Evolutionary conservation across 2,329 filamentous ascomycete genomes (phyloP).

Genomic region (Alternaria ventricosa): DNA sequence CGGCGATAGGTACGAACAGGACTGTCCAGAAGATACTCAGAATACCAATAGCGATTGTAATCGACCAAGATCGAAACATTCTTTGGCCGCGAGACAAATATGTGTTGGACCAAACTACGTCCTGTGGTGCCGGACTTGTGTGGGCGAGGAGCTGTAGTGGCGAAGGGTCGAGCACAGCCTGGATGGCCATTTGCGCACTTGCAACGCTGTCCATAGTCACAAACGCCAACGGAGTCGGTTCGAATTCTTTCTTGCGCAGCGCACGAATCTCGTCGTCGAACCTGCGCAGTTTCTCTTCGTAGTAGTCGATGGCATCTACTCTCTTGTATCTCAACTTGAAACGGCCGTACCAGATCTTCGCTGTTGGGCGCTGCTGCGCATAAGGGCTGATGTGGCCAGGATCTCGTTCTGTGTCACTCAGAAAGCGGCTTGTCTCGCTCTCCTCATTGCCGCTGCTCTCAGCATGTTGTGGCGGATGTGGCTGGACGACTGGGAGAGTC

Average conservation of each 20-base stretch:
- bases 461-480: slow-evolving; percentile 46
- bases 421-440: slow-evolving; percentile 65
- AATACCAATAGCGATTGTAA: slow-evolving; percentile 82
- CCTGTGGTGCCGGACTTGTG: slow-evolving; percentile 83
- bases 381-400: slow-evolving; percentile 53
- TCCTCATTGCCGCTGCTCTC: slow-evolving; percentile 45
- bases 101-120: slow-evolving; percentile 95
- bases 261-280: slow-evolving; percentile 76
- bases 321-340: slow-evolving; percentile 73
- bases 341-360: slow-evolving; percentile 79
- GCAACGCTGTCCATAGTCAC: slow-evolving; percentile 97
- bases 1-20: slow-evolving; percentile 79
- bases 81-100: slow-evolving; percentile 78
- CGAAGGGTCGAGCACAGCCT: slow-evolving; percentile 89
- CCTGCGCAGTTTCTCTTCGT: slow-evolving; percentile 80
- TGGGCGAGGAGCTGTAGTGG: slow-evolving; percentile 86
- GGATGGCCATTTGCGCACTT: slow-evolving; percentile 91
- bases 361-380: slow-evolving; percentile 65
- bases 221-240: slow-evolving; percentile 84
- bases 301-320: slow-evolving; percentile 93
- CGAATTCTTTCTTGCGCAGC: slow-evolving; percentile 77
- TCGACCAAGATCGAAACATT: slow-evolving; percentile 78
- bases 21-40: slow-evolving; percentile 89
- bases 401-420: slow-evolving; percentile 56
- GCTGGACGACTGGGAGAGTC: slow-evolving; percentile 59